Evolutionary conservation across 2,329 filamentous ascomycete genomes (phyloP).

Genomic region (Chaetomium strumarium): DNA sequence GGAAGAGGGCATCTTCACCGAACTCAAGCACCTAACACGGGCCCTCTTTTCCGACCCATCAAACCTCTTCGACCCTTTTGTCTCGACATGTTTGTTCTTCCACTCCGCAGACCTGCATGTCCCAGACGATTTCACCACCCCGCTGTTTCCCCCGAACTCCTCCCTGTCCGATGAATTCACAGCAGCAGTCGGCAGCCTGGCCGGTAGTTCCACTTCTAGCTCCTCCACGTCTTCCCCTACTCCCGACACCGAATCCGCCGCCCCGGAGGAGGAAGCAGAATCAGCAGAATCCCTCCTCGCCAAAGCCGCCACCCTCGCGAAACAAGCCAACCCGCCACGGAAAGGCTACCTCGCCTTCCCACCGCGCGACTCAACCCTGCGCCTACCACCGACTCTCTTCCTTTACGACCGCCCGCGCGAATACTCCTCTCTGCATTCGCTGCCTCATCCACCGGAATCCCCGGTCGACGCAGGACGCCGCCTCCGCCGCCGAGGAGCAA

Average conservation of each 20-base stretch:
- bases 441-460: background rate
- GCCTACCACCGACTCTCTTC: conserved; percentile 45
- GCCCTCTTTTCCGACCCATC: conserved; percentile 44
- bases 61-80: conserved; percentile 55
- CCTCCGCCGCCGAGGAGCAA: background rate
- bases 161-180: conserved; percentile 1
- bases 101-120: conserved; percentile 44
- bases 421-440: background rate
- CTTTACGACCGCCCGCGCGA: conserved; percentile 35
- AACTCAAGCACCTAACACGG: conserved; percentile 33
- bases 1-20: conserved; percentile 33
- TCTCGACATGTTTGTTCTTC: conserved; percentile 54
- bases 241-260: background rate
- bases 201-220: background rate
- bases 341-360: conserved; percentile 45
- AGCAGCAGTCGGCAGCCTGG: conserved; percentile 12
- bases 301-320: conserved; percentile 1
- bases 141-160: background rate
- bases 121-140: conserved; percentile 38
- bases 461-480: background rate
- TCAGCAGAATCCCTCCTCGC: conserved; percentile 5
- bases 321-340: conserved; percentile 25
- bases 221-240: background rate
- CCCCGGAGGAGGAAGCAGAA: background rate
- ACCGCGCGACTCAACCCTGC: conserved; percentile 40